Conservation (phyloP, 2,329 filamentous ascomycete genomes). For the Sporothrix mexicana region DNA sequence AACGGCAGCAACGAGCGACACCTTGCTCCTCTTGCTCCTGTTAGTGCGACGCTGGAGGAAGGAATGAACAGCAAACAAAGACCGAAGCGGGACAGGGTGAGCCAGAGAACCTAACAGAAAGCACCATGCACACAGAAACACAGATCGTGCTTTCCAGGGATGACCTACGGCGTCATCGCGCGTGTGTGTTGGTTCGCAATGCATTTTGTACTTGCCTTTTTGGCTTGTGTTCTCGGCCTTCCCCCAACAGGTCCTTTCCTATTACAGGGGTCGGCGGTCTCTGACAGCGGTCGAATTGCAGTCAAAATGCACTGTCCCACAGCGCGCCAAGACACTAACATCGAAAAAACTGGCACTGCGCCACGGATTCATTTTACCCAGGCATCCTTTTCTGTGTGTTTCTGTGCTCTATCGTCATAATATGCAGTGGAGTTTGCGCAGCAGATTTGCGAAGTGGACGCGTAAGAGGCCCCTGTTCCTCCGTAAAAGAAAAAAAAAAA, state of each 20-base stretch:
- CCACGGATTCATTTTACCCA: neutral
- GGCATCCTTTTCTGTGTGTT: neutral
- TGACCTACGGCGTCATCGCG: constrained; percentile 22
- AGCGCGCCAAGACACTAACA: constrained; percentile 30
- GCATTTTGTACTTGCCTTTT: too few species aligned
- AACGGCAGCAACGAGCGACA: constrained; percentile 14
- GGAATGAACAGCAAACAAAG: neutral
- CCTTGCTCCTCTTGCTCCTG: neutral
- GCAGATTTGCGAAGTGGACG: constrained; percentile 2
- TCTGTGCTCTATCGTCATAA: neutral
- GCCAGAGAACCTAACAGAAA: neutral
- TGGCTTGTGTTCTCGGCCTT: neutral
- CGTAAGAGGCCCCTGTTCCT: constrained; percentile 7
- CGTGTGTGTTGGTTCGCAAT: neutral
- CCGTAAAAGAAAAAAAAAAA: too few species aligned
- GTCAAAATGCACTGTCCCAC: neutral
- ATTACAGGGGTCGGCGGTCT: neutral
- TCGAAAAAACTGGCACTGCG: constrained; percentile 22
- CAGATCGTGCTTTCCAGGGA: constrained; percentile 10
- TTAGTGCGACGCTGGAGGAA: constrained; percentile 7
- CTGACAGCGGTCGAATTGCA: neutral
- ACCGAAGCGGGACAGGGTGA: neutral
- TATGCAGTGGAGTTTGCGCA: neutral
- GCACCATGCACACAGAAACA: neutral
- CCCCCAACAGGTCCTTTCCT: neutral